These are phyloP conservation scores for Macadamia integrifolia DNA, from an alignment of 164 flowering plant genomes.

Conservation along the genomic window DNA sequence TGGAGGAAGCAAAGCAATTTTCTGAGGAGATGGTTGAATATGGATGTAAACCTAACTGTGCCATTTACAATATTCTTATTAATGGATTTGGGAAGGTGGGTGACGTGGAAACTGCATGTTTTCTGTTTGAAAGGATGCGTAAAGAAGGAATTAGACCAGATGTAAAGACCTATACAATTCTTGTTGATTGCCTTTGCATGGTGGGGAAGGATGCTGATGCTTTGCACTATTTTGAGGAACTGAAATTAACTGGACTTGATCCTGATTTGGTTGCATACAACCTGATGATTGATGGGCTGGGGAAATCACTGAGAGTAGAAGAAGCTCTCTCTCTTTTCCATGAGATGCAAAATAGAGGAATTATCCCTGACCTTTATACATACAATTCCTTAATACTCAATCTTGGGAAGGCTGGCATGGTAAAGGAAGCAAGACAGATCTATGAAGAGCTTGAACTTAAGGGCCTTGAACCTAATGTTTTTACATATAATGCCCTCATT, in stretches of 20 bases:
- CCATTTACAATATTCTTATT: slow-evolving; percentile 76
- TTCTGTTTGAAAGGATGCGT: slow-evolving; percentile 62
- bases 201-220: slow-evolving; percentile 71
- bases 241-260: slow-evolving; percentile 56
- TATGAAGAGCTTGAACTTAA: slow-evolving; percentile 56
- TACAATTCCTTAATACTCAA: slow-evolving; percentile 69
- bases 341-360: slow-evolving; percentile 62
- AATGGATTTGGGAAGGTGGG: slow-evolving; percentile 84
- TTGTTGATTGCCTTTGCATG: slow-evolving; percentile 70
- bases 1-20: slow-evolving; percentile 66
- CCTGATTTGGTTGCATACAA: slow-evolving; percentile 75
- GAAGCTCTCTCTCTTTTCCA: slow-evolving; percentile 66
- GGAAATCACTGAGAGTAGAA: slow-evolving; percentile 47
- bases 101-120: slow-evolving; percentile 53
- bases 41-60: slow-evolving; percentile 84
- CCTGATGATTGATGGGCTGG: slow-evolving; percentile 79
- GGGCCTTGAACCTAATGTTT: slow-evolving; percentile 77
- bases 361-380: slow-evolving; percentile 70
- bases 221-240: slow-evolving; percentile 59
- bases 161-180: slow-evolving; percentile 72
- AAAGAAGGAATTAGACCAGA: slow-evolving; percentile 78
- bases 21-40: slow-evolving; percentile 77
- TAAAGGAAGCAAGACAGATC: slow-evolving; percentile 63
- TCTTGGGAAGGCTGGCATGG: slow-evolving; percentile 73
- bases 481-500: slow-evolving; percentile 86